Base-by-base conservation (phyloP, 1,284 basidiomycete species). In the Boletus sp. region DNA sequence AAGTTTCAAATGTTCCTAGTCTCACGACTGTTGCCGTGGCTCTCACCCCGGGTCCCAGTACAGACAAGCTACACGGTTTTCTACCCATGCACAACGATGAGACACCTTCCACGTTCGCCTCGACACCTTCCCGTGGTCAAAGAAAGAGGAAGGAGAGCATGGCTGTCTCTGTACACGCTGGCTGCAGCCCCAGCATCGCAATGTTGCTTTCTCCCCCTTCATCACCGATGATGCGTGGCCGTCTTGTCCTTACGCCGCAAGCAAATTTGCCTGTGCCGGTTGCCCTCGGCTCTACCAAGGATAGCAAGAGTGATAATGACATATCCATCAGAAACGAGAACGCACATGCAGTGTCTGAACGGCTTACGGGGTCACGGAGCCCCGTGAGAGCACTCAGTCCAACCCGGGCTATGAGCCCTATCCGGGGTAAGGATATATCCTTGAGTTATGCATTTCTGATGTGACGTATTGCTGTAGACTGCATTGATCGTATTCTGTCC, bases 371-470 rank as follows among this genome's bases (percentile, higher is more conserved):
- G 27, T 36, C 51, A 2, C 56, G 43, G 16, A 66, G 55, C 26
- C 52, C 61, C 3, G 40, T 42, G 2, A 64, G 66, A 30, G 69
- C 72, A 19, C 45, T 66, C 29, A 66, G 60, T 49, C 60, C 60
- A 29, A 34, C 49, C 1, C 55, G 59, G n/a, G 66, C 65, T 20
- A 48, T 66, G 51, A 69, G 62, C 23, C 63, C 63, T 25, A 62
- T 65, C 30, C 62, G 63, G 55, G 45, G 66, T 62, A 53, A 55
- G 61, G 14, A n/a, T 17, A 25, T 30, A 26, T 35, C 50, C 9
- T 30, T 8, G 23, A 22, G n/a, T 29, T 19, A 10, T 22, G 17
- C 35, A 8, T 36, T 44, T 10, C 43, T 65, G n/a, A 61, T 30
- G 14, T n/a, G 38, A 46, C 35, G n/a, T 32, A 7, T 41, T 33